Base-by-base conservation (phyloP, 1,284 basidiomycete species). In the Moniliella sp. region DNA sequence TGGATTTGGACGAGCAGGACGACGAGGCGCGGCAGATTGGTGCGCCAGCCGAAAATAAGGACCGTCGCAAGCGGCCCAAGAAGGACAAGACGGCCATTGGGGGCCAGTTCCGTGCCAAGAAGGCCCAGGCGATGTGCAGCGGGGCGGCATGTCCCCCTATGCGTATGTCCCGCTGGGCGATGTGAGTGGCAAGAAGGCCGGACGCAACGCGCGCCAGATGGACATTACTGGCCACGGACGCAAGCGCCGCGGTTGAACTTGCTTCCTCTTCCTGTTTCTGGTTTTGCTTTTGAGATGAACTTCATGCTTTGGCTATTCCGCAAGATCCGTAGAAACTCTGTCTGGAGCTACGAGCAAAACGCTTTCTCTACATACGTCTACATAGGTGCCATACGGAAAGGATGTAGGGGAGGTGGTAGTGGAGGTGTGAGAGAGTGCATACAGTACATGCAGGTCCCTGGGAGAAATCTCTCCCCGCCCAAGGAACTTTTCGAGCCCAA, bases 91-190 rank as follows among this genome's bases (percentile, higher is more conserved):
- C 50, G 32, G 32, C 34, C 9, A 45, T 58, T 19, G 56, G 56
- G 12, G 38, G 40, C 25, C 50, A 51, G 41, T 59, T 56, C 42
- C 35, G 41, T 11, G 46, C 52, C 15, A 45, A 44, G 27, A 37
- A 43, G 14, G 56, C 50, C 15, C 39, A 45, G 18, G 56, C 13
- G 56, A 58, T 30, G 68, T 93, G 58, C 88, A 81, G 63, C 78
- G 73, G 57, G 70, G 73, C 23, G 64, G 80, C 31, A 64, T 66
- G 31, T 83, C 86, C 52, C 91, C 91, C 1, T 97, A 82, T 61
- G 83, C 82, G 12, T 99, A 94, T 60, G 62, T 57, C 4, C 51
- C 54, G 16, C 40, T 57, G 19, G 40, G 42, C 19, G 37, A 50
- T 27, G 46, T 57, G 1, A 42, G 45, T 3, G 47, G 45, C 9